phyloP scores from a whole-genome alignment of 2,329 filamentous ascomycete species.

The Phialophora tarda region DNA sequence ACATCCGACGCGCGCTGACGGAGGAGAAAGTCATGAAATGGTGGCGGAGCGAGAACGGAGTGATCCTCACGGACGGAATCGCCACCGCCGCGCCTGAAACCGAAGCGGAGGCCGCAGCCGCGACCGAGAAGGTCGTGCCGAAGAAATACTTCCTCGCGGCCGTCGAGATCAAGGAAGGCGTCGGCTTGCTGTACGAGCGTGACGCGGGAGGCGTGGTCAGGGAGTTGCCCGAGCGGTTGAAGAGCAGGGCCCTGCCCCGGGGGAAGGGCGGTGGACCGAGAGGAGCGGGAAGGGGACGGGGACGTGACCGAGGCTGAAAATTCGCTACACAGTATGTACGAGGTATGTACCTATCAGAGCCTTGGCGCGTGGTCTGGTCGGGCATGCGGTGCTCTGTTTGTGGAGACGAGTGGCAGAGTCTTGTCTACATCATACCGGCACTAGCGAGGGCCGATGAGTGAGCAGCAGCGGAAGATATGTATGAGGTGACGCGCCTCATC shows the following conservation, averaged over 20 bases:
- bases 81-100: neutral
- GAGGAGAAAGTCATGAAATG: slow-evolving; percentile 62
- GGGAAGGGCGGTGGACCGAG: slow-evolving; percentile 42
- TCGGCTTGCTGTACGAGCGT: slow-evolving; percentile 69
- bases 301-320: no score
- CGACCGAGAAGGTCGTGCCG: slow-evolving; percentile 57
- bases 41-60: slow-evolving; percentile 80
- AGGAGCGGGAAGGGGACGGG: no score
- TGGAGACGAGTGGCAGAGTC: no score
- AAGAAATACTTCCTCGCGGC: slow-evolving; percentile 74
- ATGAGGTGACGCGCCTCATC: no score
- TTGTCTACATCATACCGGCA: no score
- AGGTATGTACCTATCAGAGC: no score
- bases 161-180: slow-evolving; percentile 73
- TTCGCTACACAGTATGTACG: no score
- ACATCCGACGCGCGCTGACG: slow-evolving; percentile 69
- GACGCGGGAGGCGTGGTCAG: slow-evolving; percentile 58
- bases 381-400: no score
- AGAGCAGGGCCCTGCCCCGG: slow-evolving; percentile 47
- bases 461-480: no score
- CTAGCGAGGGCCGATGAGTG: no score
- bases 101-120: neutral
- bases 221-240: slow-evolving; percentile 55
- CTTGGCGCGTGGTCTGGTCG: no score
- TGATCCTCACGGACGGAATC: slow-evolving; percentile 65